Conservation (phyloP, 441 rosid genomes). For the Populus hybrid region DNA sequence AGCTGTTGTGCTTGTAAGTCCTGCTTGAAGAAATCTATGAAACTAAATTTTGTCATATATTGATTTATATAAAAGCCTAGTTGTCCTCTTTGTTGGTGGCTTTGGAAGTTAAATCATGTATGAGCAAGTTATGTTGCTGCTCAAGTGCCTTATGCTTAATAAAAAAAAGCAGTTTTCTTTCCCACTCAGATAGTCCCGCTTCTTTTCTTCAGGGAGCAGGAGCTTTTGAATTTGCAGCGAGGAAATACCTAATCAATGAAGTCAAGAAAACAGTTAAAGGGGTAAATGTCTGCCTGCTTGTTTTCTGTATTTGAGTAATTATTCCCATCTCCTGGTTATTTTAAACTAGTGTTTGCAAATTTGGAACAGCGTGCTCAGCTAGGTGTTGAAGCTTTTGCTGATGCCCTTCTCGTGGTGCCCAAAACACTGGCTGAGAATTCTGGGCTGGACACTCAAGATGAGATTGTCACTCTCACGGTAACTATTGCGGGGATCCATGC, state of each 20-base stretch:
- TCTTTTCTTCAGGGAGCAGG: conserved; percentile 75
- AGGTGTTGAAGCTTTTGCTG: conserved; percentile 95
- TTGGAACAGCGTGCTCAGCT: conserved; percentile 87
- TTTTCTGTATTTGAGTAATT: neutral
- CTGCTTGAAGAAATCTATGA: neutral
- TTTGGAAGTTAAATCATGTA: neutral
- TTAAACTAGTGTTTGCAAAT: conserved; percentile 7
- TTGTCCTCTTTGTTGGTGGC: neutral
- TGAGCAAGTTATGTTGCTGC: neutral
- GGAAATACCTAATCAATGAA: conserved; percentile 74
- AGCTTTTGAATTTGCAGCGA: conserved; percentile 96
- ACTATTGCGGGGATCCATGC: neutral
- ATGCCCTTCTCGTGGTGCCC: conserved; percentile 85
- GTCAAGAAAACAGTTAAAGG: conserved; percentile 92
- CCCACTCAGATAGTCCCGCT: neutral
- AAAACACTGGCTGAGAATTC: conserved; percentile 96
- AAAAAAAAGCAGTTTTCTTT: neutral
- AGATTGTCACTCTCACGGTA: conserved; percentile 81
- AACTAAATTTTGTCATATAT: no score
- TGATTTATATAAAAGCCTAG: neutral
- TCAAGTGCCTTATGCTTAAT: neutral
- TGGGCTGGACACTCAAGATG: conserved; percentile 95
- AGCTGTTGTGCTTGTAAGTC: conserved; percentile 77
- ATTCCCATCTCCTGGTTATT: neutral
- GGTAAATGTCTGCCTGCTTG: conserved; percentile 39